phyloP scores from a whole-genome alignment of 345 rosid species.

The Gynandropsis gynandra region DNA sequence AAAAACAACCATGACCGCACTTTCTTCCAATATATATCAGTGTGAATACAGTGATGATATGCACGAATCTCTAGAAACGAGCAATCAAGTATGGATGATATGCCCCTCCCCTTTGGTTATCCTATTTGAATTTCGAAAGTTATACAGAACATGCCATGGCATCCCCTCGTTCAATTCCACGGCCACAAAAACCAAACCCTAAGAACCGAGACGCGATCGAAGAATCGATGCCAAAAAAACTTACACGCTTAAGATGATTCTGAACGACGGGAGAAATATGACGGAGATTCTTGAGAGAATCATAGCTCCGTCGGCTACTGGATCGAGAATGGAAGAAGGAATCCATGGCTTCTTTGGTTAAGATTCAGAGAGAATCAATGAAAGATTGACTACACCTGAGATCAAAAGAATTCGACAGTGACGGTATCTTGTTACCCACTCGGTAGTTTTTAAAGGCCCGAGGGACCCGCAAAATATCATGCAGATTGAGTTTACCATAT shows the following conservation, averaged over 20 bases:
- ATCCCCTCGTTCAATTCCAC: not conserved
- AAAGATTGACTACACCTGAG: not conserved
- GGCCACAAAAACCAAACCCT: not conserved
- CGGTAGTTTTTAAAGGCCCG: too few species aligned
- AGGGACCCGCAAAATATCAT: too few species aligned
- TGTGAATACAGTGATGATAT: too few species aligned
- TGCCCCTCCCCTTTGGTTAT: too few species aligned
- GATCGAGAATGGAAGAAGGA: conserved; percentile 69
- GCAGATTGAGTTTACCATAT: not conserved
- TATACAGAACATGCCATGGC: not conserved
- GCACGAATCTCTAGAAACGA: too few species aligned
- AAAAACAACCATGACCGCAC: not conserved
- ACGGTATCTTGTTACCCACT: conserved; percentile 7
- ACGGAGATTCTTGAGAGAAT: conserved; percentile 48
- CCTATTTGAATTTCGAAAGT: not conserved
- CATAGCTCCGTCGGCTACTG: conserved; percentile 52
- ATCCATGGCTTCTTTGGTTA: conserved; percentile 39
- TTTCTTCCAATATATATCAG: too few species aligned
- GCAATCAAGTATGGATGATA: too few species aligned
- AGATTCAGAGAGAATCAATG: not conserved
- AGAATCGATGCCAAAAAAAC: not conserved
- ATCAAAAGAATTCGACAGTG: not conserved
- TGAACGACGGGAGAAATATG: conserved; percentile 63
- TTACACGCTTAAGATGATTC: conserved; percentile 81
- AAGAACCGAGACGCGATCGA: not conserved